phyloP scores from a whole-genome alignment of 2,329 filamentous ascomycete species.

The Cercospora canescens region DNA sequence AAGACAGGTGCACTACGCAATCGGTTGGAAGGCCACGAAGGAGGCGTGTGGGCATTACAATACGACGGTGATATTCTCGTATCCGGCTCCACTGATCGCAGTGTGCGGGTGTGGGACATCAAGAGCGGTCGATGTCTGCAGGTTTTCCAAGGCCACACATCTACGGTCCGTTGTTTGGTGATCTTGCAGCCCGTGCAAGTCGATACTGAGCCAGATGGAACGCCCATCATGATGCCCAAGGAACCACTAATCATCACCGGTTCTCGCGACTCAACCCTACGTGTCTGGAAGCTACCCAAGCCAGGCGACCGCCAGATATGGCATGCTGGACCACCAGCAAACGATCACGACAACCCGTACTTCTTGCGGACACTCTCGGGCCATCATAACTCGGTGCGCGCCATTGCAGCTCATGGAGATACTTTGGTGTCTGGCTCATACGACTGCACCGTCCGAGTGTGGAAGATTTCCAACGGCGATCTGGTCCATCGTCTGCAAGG shows the following conservation, averaged over 20 bases:
- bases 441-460: constrained; percentile 91
- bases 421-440: constrained; percentile 98
- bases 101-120: constrained; percentile 99
- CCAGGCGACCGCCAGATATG: constrained; percentile 75
- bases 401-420: constrained; percentile 91
- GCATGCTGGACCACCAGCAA: constrained; percentile 73
- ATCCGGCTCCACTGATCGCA: constrained; percentile 92
- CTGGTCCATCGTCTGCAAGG: constrained; percentile 79
- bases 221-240: constrained; percentile 83
- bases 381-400: constrained; percentile 90
- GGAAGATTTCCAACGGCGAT: constrained; percentile 96
- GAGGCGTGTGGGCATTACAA: constrained; percentile 95
- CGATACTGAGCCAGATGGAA: constrained; percentile 69
- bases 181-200: constrained; percentile 86
- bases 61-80: constrained; percentile 95
- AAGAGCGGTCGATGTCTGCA: constrained; percentile 90
- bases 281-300: constrained; percentile 91
- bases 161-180: constrained; percentile 91
- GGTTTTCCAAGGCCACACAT: constrained; percentile 96
- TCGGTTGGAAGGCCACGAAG: constrained; percentile 89
- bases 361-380: constrained; percentile 85
- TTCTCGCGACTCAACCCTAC: constrained; percentile 87
- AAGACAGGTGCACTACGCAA: constrained; percentile 84
- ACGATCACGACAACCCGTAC: constrained; percentile 83
- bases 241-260: constrained; percentile 97